These are phyloP conservation scores for Irpex rosettiformis DNA, from an alignment of 1,284 basidiomycete species.

Conservation along the genomic window DNA sequence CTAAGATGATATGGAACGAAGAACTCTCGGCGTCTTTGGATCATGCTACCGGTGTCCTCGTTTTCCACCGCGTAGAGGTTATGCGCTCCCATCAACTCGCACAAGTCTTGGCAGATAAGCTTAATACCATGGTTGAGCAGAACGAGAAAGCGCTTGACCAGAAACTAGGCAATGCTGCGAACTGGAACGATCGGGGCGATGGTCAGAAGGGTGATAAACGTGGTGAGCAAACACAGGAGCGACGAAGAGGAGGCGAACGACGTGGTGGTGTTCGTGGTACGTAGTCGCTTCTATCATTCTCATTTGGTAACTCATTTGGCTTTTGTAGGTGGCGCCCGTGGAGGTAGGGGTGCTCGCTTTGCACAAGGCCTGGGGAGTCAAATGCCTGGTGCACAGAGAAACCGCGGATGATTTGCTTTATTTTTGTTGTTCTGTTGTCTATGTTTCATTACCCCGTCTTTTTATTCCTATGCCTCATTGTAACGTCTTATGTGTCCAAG, in stretches of 20 bases:
- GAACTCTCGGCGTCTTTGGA: slow-evolving; percentile 94
- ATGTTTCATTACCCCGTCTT: neutral
- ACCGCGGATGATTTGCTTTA: slow-evolving; percentile 19
- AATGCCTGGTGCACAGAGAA: slow-evolving; percentile 47
- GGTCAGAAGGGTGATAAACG: slow-evolving; percentile 74
- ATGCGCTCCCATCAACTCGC: slow-evolving; percentile 89
- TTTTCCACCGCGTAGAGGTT: slow-evolving; percentile 89
- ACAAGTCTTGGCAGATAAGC: slow-evolving; percentile 85
- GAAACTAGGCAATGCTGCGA: slow-evolving; percentile 72
- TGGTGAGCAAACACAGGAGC: slow-evolving; percentile 71
- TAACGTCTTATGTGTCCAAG: no score
- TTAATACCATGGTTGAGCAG: slow-evolving; percentile 86
- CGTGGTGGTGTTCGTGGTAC: slow-evolving; percentile 52
- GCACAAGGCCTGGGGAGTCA: slow-evolving; percentile 78
- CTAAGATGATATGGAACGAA: slow-evolving; percentile 99
- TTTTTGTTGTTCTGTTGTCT: slow-evolving; percentile 6
- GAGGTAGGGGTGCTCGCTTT: slow-evolving; percentile 70
- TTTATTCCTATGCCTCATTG: neutral
- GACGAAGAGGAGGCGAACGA: slow-evolving; percentile 66
- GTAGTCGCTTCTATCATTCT: slow-evolving; percentile 14
- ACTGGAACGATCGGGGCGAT: slow-evolving; percentile 70
- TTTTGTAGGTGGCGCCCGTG: slow-evolving; percentile 50
- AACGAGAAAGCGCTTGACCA: slow-evolving; percentile 94
- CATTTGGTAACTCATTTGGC: neutral
- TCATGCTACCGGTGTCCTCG: slow-evolving; percentile 80